These are phyloP conservation scores for Hibiscus trionum DNA, from an alignment of 345 rosid genomes.

Conservation along the genomic window DNA sequence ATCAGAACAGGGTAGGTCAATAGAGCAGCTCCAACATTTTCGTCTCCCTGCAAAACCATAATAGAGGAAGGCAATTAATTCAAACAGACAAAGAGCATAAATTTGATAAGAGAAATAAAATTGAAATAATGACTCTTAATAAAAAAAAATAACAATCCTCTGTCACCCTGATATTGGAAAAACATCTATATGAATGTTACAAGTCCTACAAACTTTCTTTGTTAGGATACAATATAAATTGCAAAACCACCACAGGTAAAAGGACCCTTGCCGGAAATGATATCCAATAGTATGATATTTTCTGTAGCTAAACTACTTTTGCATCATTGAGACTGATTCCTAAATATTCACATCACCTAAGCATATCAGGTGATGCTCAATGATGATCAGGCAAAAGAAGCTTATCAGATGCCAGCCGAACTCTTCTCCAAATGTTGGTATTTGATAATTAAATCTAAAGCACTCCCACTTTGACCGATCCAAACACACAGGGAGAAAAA, in stretches of 20 bases:
- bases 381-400: not conserved
- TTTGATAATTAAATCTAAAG: not conserved
- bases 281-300: not conserved
- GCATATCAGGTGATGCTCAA: not conserved
- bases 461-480: slow-evolving; percentile 1
- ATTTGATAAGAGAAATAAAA: slow-evolving; percentile 5
- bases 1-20: slow-evolving; percentile 83
- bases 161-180: not conserved
- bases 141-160: not conserved
- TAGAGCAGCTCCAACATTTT: slow-evolving; percentile 71
- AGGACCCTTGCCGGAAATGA: not conserved
- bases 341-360: not conserved
- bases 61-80: slow-evolving; percentile 8
- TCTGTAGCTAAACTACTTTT: not conserved
- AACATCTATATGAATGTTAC: not conserved
- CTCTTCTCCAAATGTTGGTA: slow-evolving; percentile 4
- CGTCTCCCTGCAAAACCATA: slow-evolving; percentile 58
- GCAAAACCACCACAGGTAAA: not conserved
- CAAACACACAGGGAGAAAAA: slow-evolving; percentile 3
- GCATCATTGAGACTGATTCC: not conserved
- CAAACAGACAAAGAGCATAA: not conserved
- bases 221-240: not conserved
- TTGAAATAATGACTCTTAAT: not conserved
- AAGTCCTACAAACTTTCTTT: not conserved
- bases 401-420: not conserved